Conservation (phyloP, 371 early-diverging fungal genomes). For the Syncephalastrum contaminatum region DNA sequence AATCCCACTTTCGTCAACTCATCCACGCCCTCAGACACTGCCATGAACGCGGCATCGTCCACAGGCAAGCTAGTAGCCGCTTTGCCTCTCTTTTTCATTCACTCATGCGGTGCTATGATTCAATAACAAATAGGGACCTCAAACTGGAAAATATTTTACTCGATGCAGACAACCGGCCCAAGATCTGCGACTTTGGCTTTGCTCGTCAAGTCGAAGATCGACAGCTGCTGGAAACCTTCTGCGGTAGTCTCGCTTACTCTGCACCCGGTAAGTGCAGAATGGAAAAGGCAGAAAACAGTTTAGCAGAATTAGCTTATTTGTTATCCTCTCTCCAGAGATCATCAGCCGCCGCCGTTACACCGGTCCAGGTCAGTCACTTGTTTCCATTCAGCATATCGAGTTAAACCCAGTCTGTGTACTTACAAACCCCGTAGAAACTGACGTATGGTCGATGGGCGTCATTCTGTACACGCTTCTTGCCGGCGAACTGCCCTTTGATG, state of each 20-base stretch:
- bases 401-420: background rate
- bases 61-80: constrained; percentile 62
- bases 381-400: background rate
- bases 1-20: constrained; percentile 71
- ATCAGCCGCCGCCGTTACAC: constrained; percentile 74
- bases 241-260: constrained; percentile 83
- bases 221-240: constrained; percentile 79
- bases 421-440: constrained; percentile 58
- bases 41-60: constrained; percentile 76
- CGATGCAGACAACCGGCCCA: constrained; percentile 70
- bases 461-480: constrained; percentile 81
- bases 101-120: background rate
- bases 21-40: constrained; percentile 76
- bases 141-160: constrained; percentile 87
- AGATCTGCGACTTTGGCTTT: constrained; percentile 91
- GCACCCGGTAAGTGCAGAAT: constrained; percentile 57
- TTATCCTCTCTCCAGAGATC: constrained; percentile 48
- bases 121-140: constrained; percentile 58
- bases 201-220: constrained; percentile 70
- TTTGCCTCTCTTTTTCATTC: background rate
- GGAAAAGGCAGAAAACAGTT: background rate
- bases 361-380: constrained; percentile 60
- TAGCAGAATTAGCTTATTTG: background rate
- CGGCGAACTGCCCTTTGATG: constrained; percentile 85
- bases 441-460: constrained; percentile 87